Evolutionary conservation across 768 basidiomycete species (phyloP).

Genomic region (Cyclocybe aegerita): DNA sequence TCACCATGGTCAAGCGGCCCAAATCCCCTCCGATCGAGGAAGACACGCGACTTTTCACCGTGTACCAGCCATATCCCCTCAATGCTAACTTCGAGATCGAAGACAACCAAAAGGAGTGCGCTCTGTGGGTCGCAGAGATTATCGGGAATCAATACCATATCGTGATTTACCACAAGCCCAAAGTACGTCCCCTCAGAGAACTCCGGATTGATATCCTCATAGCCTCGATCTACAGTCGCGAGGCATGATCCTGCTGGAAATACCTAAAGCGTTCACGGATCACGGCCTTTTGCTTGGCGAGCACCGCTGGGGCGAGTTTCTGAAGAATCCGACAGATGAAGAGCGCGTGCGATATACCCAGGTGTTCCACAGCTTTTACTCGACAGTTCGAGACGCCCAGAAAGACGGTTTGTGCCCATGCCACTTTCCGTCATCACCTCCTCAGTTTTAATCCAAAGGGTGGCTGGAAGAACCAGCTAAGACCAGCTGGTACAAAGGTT

Average conservation of each 20-base stretch:
- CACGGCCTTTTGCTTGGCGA: slow-evolving; percentile 44
- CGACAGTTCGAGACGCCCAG: slow-evolving; percentile 40
- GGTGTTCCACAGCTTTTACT: slow-evolving; percentile 44
- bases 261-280: slow-evolving; percentile 36
- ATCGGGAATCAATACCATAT: slow-evolving; percentile 36
- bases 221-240: slow-evolving; percentile 28
- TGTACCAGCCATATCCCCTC: slow-evolving; percentile 49
- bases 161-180: slow-evolving; percentile 49
- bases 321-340: slow-evolving; percentile 36
- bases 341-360: slow-evolving; percentile 35
- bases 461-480: slow-evolving; percentile 50
- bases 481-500: slow-evolving; percentile 41
- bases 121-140: slow-evolving; percentile 47
- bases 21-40: slow-evolving; percentile 41
- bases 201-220: not conserved
- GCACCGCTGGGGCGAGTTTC: slow-evolving; percentile 48
- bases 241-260: slow-evolving; percentile 49
- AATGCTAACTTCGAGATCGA: slow-evolving; percentile 45
- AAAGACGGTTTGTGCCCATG: slow-evolving; percentile 42
- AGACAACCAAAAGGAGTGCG: slow-evolving; percentile 37
- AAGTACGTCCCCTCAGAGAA: slow-evolving; percentile 26
- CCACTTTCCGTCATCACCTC: not conserved
- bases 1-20: slow-evolving; percentile 37
- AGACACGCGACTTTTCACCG: slow-evolving; percentile 46
- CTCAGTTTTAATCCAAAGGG: slow-evolving; percentile 26